phyloP scores from a whole-genome alignment of 2,329 filamentous ascomycete species.

The Curvularia spicifera region DNA sequence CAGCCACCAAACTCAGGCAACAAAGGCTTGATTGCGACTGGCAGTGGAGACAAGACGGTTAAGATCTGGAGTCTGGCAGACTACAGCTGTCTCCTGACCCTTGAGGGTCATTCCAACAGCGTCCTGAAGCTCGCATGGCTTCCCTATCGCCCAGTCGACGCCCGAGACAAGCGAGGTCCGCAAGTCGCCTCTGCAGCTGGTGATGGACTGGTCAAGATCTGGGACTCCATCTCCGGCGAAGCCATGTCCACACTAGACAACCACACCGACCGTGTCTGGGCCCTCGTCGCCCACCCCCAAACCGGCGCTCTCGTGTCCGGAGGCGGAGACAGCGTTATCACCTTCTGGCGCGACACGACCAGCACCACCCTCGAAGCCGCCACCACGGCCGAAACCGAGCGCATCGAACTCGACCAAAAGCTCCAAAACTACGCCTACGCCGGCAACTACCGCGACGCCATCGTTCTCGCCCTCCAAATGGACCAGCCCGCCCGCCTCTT shows the following conservation, averaged over 20 bases:
- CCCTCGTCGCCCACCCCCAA: constrained; percentile 71
- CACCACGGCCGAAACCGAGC: constrained; percentile 73
- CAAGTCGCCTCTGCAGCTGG: constrained; percentile 87
- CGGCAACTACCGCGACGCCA: constrained; percentile 89
- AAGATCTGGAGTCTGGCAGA: constrained; percentile 93
- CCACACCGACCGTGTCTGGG: constrained; percentile 95
- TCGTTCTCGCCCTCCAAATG: constrained; percentile 87
- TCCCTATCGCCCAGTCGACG: constrained; percentile 53
- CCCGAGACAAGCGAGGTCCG: constrained; percentile 63
- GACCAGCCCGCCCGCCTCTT: constrained; percentile 92
- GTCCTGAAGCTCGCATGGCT: constrained; percentile 95
- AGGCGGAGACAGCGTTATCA: constrained; percentile 88
- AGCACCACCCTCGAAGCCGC: constrained; percentile 76
- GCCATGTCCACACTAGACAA: constrained; percentile 91
- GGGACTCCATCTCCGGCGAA: constrained; percentile 87
- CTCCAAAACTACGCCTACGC: constrained; percentile 90
- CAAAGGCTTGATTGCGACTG: constrained; percentile 85
- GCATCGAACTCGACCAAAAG: constrained; percentile 93
- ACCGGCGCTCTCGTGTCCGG: constrained; percentile 81
- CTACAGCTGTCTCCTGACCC: constrained; percentile 90
- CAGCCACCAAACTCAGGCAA: constrained; percentile 65
- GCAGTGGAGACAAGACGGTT: constrained; percentile 93
- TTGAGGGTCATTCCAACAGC: constrained; percentile 95
- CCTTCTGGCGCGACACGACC: constrained; percentile 95
- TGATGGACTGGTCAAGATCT: constrained; percentile 95